Base-by-base conservation (phyloP, 805 yeast species). In the Candida khao-thaluensis region DNA sequence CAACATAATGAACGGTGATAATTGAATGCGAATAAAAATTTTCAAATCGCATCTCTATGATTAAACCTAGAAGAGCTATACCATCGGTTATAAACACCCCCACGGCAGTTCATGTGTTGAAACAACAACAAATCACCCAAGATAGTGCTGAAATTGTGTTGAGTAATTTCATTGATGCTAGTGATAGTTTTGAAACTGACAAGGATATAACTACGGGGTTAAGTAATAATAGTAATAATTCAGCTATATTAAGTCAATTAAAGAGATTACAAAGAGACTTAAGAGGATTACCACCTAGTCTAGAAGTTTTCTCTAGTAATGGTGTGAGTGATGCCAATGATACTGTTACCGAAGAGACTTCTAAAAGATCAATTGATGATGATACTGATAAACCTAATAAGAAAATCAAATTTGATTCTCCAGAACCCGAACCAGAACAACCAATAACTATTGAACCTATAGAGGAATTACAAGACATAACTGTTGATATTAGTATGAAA, bases 211-310 rank as follows among this genome's bases (percentile, higher is more conserved):
- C 40, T 18, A 59, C 62, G 2, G 71, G 71, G 1, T 53, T 66
- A 44, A 57, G 66, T 20, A 57, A 54, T 24, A 47, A 48, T 12
- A 47, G 58, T 4, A 66, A 68, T 2, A 57, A 52, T 44, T 44
- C 51, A 54, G 69, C 76, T 18, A 67, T 74, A 14, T 51, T 69
- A 44, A 69, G 85, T 42, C 95, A 85, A 64, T 67, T 86, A 51
- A 74, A 71, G 51, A 73, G 95, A 56, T 67, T 85, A 28, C 91
- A 82, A 55, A 74, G 95, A 62, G 87, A 83, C 47, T 74, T 85
- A 48, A 70, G 88, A 49, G 95, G 95, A 1, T 71, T 86, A 42
- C 91, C 95, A 7, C 95, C 95, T 25, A 51, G 61, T 9, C 32
- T 47, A 21, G 41, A 37, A 11, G 18, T 17, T 22, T 37, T 29